A percentile compares a stretch with the other conserved stretches of the same genome.
phyloP scores from a whole-genome alignment of 2,329 filamentous ascomycete species.

The Fusarium sp. region DNA sequence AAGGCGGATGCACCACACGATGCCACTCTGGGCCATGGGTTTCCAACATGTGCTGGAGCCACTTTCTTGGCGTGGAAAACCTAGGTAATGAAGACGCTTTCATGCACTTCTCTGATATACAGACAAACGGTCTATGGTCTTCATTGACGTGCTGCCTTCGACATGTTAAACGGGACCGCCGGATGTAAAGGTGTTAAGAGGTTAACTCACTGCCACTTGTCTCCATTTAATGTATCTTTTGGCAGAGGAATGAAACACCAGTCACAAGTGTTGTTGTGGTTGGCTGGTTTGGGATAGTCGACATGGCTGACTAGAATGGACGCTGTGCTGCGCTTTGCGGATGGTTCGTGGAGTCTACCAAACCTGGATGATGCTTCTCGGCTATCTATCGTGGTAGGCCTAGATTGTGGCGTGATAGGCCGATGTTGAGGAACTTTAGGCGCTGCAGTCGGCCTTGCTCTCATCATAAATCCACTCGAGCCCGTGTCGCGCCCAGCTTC shows the following conservation, averaged over 20 bases:
- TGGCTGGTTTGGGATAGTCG: not conserved
- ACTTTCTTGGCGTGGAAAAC: not conserved
- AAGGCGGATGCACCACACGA: not conserved
- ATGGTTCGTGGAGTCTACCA: rapidly evolving
- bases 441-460: too few species aligned
- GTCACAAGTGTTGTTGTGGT: not conserved
- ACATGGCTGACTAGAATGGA: not conserved
- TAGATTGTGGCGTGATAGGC: not conserved
- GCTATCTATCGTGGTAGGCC: not conserved
- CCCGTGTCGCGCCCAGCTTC: too few species aligned
- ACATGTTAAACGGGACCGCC: not conserved
- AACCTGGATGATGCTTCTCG: not conserved
- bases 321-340: not conserved
- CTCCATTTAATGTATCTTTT: not conserved
- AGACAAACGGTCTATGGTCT: not conserved
- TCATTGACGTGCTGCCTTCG: not conserved
- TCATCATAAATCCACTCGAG: too few species aligned
- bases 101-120: not conserved
- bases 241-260: not conserved
- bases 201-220: not conserved
- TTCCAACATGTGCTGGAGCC: not conserved
- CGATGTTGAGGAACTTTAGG: not conserved
- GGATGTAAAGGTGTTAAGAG: too few species aligned
- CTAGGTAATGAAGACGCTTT: not conserved
- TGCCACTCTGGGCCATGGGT: not conserved